Evolutionary conservation across 2,329 filamentous ascomycete genomes (phyloP).

Genomic region (Aspergillus sp.): DNA sequence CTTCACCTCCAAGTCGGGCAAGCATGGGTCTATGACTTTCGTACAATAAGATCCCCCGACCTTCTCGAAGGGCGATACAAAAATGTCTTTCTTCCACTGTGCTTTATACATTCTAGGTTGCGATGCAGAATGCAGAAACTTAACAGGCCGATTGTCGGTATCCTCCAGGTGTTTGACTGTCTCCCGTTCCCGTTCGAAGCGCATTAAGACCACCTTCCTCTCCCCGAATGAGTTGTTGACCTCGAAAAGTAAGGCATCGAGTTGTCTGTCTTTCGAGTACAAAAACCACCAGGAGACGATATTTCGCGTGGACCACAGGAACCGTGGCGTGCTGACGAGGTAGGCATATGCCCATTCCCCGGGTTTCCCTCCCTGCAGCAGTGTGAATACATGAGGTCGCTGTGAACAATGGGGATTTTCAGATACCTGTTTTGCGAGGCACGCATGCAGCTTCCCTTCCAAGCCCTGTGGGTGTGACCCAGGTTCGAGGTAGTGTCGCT

Average conservation of each 20-base stretch:
- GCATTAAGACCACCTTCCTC: constrained; percentile 9
- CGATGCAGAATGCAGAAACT: background rate
- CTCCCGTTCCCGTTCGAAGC: no score
- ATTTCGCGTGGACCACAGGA: constrained; percentile 10
- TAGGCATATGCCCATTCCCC: constrained; percentile 16
- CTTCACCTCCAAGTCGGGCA: no score
- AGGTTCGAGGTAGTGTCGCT: constrained; percentile 3
- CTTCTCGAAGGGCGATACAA: constrained; percentile 12
- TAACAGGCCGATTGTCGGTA: no score
- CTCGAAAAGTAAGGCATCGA: constrained; percentile 17
- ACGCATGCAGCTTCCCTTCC: constrained; percentile 6
- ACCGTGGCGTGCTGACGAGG: constrained; percentile 11
- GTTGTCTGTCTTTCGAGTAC: constrained; percentile 9
- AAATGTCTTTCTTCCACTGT: constrained; percentile 9
- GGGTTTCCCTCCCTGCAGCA: constrained; percentile 10
- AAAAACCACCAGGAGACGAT: constrained; percentile 20
- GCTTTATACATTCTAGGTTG: constrained; percentile 3
- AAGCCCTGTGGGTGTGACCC: constrained; percentile 3
- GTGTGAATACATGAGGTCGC: background rate
- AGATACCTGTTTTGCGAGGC: background rate
- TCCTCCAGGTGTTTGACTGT: no score
- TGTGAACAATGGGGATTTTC: no score
- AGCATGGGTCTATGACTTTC: no score
- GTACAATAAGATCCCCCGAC: no score
- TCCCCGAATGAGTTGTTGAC: constrained; percentile 18